Conservation (phyloP, 2,329 filamentous ascomycete species). For the Tolypocladium nubicola region DNA sequence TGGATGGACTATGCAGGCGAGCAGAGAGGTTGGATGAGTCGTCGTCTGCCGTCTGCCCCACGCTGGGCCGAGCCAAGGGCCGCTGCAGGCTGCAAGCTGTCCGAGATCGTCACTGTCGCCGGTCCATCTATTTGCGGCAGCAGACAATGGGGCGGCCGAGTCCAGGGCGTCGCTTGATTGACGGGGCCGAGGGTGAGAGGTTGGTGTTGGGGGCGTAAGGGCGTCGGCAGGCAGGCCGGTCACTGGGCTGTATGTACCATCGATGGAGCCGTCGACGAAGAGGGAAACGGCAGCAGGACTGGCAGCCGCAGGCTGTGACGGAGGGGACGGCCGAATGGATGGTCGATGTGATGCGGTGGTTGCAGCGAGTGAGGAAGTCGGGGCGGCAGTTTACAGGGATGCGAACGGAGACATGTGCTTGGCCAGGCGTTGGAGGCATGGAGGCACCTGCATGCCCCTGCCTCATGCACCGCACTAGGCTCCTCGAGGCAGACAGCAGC, state of each 20-base stretch:
- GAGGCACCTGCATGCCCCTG: background rate
- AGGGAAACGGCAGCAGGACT: background rate
- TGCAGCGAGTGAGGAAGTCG: background rate
- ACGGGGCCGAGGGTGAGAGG: background rate
- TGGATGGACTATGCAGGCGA: background rate
- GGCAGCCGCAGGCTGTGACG: background rate
- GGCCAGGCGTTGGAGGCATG: background rate
- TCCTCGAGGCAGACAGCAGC: background rate
- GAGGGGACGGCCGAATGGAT: background rate
- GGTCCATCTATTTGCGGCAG: slow-evolving; percentile 4
- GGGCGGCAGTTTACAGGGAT: background rate
- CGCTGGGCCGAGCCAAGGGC: background rate
- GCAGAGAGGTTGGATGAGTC: background rate
- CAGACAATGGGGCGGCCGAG: background rate
- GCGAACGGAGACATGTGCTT: background rate
- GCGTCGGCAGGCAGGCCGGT: background rate
- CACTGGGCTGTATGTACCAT: background rate
- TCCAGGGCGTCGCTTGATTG: background rate
- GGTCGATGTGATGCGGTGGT: background rate
- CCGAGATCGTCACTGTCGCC: background rate
- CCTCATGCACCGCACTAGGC: background rate
- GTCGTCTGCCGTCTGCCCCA: background rate
- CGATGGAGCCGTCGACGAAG: background rate
- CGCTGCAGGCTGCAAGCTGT: slow-evolving; percentile 1
- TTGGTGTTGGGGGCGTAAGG: background rate